phyloP scores from a whole-genome alignment of 495 filamentous ascomycete species.

The Penicillium subrubescens region DNA sequence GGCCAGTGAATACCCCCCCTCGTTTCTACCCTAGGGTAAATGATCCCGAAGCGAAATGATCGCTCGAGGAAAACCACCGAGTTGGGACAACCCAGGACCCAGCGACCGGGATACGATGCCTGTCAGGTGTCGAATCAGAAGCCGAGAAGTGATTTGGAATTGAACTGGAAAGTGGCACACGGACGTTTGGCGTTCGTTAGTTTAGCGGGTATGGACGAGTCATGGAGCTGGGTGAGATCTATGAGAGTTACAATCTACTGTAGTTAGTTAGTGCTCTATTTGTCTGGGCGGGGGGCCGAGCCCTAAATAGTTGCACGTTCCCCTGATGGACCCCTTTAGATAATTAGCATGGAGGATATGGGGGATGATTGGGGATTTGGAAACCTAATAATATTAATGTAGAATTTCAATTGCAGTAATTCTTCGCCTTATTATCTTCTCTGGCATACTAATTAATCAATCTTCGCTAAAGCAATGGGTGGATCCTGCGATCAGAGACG shows the following conservation, averaged over 20 bases:
- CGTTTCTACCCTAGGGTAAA: too few relatives aligned
- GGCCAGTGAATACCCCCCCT: conserved; percentile 7
- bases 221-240: conserved; percentile 8
- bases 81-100: conserved; percentile 37
- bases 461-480: background rate
- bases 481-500: background rate
- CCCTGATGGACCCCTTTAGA: background rate
- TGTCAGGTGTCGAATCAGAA: conserved; percentile 38
- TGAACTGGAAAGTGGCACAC: conserved; percentile 15
- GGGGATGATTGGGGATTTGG: background rate
- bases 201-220: conserved; percentile 16
- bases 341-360: background rate
- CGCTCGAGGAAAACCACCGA: conserved; percentile 36
- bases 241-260: background rate
- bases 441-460: background rate
- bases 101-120: conserved; percentile 39
- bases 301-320: conserved; percentile 25
- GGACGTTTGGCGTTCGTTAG: conserved; percentile 24
- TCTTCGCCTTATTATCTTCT: background rate
- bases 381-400: background rate
- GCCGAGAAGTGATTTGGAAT: conserved; percentile 29
- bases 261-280: too few relatives aligned
- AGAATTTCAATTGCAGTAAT: background rate
- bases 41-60: conserved; percentile 24
- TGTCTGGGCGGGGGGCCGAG: conserved; percentile 11